Conservation (phyloP, 1,139 yeast genomes). For the Protomyces gravidus region DNA sequence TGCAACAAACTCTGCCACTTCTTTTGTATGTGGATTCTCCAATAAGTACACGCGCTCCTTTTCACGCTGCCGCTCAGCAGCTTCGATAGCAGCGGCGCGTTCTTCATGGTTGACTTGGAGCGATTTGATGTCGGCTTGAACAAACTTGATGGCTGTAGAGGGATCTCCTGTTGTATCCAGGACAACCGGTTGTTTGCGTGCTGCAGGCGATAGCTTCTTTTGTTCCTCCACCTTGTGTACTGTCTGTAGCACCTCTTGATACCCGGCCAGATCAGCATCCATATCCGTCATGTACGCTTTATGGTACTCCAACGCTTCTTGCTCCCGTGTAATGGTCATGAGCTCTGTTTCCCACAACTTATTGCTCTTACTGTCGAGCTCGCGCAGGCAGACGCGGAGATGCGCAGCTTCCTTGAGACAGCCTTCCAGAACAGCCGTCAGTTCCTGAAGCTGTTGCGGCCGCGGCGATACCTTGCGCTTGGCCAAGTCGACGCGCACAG, state of each 20-base stretch:
- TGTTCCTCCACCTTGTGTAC: constrained; percentile 81
- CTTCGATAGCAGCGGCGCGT: constrained; percentile 79
- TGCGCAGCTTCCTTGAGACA: constrained; percentile 53
- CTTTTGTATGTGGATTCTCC: constrained; percentile 69
- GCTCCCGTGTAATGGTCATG: constrained; percentile 87
- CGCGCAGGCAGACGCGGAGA: constrained; percentile 59
- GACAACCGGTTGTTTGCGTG: constrained; percentile 5
- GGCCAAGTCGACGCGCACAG: constrained; percentile 84
- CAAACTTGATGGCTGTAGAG: constrained; percentile 64
- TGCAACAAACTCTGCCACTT: constrained; percentile 78
- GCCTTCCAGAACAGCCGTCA: constrained; percentile 58
- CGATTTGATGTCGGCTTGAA: constrained; percentile 72
- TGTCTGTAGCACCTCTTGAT: constrained; percentile 56
- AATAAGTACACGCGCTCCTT: constrained; percentile 60
- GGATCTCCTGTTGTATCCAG: constrained; percentile 17
- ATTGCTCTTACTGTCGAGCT: constrained; percentile 82
- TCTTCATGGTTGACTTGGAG: constrained; percentile 78
- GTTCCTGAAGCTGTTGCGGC: constrained; percentile 63
- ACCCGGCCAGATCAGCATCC: constrained; percentile 62
- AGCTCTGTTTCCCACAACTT: constrained; percentile 88
- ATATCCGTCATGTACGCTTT: constrained; percentile 78
- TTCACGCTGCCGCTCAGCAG: constrained; percentile 76
- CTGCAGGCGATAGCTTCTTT: constrained; percentile 30
- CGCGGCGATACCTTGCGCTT: constrained; percentile 84
- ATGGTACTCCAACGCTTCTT: constrained; percentile 83